Evolutionary conservation across 2,329 filamentous ascomycete genomes (phyloP).

Genomic region (Trichophaea hybrida): DNA sequence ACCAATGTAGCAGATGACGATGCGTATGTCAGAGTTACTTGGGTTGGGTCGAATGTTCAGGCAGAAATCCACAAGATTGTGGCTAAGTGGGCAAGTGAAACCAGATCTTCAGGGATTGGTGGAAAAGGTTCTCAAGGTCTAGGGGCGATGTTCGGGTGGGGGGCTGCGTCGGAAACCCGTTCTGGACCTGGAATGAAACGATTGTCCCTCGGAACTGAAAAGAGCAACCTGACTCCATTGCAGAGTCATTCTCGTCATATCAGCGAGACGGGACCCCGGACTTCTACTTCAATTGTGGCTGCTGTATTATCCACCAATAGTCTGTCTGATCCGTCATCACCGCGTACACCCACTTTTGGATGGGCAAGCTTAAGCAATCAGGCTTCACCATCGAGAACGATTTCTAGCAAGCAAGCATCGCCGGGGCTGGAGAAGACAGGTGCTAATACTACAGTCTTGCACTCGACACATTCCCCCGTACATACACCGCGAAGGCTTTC

Average conservation of each 20-base stretch:
- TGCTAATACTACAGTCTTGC: no score
- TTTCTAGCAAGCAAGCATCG: not conserved
- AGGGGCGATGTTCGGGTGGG: conserved; percentile 47
- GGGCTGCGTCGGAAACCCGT: conserved; percentile 29
- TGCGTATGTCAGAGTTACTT: conserved; percentile 45
- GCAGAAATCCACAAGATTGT: conserved; percentile 44
- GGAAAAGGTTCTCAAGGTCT: conserved; percentile 30
- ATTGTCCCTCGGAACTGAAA: not conserved
- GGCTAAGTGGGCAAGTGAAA: conserved; percentile 51
- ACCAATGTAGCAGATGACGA: conserved; percentile 45
- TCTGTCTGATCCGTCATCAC: not conserved
- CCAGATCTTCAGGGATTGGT: conserved; percentile 38
- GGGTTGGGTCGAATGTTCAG: conserved; percentile 42
- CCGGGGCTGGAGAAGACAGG: not conserved
- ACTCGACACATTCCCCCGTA: no score
- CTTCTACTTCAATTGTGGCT: not conserved
- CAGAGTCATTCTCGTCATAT: conserved; percentile 17
- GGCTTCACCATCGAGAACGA: not conserved
- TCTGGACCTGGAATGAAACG: conserved; percentile 31
- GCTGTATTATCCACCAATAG: no score
- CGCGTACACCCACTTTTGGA: conserved; percentile 6
- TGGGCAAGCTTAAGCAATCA: conserved; percentile 11
- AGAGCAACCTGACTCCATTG: conserved; percentile 31
- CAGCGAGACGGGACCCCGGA: conserved; percentile 3
- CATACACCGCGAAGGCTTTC: not conserved